phyloP scores from a whole-genome alignment of 805 yeast genomes.

The Ogataea pini region DNA sequence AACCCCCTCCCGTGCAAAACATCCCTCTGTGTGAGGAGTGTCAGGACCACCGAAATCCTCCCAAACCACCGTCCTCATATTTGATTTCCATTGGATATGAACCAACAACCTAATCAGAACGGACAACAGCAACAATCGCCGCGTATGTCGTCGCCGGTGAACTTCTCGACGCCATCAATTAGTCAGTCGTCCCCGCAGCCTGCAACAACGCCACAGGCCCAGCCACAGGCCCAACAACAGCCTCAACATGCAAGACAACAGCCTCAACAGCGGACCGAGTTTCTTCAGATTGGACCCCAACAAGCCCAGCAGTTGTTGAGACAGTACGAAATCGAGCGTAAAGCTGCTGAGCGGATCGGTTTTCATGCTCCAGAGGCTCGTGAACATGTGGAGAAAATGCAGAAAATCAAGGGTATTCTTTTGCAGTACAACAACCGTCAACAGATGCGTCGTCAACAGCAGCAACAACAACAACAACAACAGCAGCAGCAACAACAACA shows the following conservation, averaged over 20 bases:
- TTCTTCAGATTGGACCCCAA: conserved; percentile 43
- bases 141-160: conserved; percentile 32
- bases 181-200: conserved; percentile 25
- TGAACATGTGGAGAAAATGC: conserved; percentile 62
- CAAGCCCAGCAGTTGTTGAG: conserved; percentile 61
- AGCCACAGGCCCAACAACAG: conserved; percentile 2
- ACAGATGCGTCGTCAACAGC: conserved; percentile 32
- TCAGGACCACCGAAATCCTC: too few relatives aligned
- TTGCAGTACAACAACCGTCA: conserved; percentile 41
- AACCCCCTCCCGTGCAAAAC: too few relatives aligned
- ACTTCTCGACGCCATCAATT: conserved; percentile 44
- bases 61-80: too few relatives aligned
- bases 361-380: conserved; percentile 60
- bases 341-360: conserved; percentile 64
- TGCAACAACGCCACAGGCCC: conserved; percentile 14
- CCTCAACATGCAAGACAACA: conserved; percentile 22
- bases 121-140: conserved; percentile 20
- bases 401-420: conserved; percentile 60
- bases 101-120: conserved; percentile 14
- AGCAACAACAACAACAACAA: conserved; percentile 31
- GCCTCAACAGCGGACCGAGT: conserved; percentile 21
- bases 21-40: too few relatives aligned
- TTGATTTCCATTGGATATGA: too few relatives aligned
- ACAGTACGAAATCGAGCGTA: conserved; percentile 58
- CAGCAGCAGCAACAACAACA: conserved; percentile 6